Conservation (phyloP, 2,329 filamentous ascomycete genomes). For the Colletotrichum endophyticum region DNA sequence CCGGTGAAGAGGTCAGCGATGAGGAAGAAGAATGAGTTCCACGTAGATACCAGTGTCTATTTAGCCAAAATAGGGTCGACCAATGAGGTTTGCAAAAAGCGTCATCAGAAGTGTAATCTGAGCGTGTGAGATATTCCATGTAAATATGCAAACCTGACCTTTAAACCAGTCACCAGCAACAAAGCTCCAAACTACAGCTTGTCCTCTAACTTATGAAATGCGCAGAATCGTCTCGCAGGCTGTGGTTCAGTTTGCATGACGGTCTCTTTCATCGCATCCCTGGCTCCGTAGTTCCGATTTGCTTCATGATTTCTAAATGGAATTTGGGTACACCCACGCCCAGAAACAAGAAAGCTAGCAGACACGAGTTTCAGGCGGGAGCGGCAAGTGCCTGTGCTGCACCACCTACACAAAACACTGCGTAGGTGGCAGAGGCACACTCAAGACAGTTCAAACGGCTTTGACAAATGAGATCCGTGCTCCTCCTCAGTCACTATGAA, state of each 20-base stretch:
- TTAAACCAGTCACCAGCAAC: neutral
- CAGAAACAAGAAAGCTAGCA: neutral
- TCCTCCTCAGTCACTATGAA: neutral
- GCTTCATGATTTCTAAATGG: neutral
- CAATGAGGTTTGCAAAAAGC: neutral
- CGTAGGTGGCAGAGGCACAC: neutral
- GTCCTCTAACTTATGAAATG: neutral
- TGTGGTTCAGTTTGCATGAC: neutral
- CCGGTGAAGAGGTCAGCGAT: constrained; percentile 54
- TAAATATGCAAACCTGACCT: neutral
- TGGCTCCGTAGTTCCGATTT: neutral
- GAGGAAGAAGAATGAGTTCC: constrained; percentile 40
- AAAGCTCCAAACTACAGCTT: neutral
- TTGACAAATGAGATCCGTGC: neutral
- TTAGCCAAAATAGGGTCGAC: neutral
- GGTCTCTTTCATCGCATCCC: neutral
- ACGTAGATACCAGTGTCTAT: neutral
- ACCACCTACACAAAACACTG: neutral
- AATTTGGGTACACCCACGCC: neutral
- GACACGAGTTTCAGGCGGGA: neutral
- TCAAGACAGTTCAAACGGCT: neutral
- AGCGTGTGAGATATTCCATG: neutral
- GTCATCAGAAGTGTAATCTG: neutral
- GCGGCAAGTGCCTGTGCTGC: neutral
- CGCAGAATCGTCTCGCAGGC: neutral